Percentiles rank a stretch among this genome's conserved stretches.
Evolutionary conservation across 169 alveolate genomes (phyloP).

Genomic region (Theileria equi): DNA sequence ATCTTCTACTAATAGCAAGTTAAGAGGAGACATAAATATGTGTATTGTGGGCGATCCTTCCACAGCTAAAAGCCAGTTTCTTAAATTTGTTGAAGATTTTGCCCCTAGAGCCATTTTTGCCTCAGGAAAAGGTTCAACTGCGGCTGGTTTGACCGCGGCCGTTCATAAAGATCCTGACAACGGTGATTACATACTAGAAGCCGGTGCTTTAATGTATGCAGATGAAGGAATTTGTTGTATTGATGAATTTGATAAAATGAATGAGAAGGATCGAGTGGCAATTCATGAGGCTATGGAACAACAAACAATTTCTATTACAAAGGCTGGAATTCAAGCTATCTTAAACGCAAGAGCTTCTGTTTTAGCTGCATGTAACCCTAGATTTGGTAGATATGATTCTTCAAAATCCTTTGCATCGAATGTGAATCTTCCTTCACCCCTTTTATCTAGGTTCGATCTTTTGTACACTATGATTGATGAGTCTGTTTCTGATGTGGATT

Average conservation of each 20-base stretch:
- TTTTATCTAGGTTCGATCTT: conserved; percentile 94
- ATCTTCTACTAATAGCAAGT: conserved; percentile 88
- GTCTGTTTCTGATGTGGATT: conserved; percentile 86
- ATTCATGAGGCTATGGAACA: conserved; percentile 99
- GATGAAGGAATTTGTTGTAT: conserved; percentile 97
- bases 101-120: conserved; percentile 93
- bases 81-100: conserved; percentile 88
- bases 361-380: conserved; percentile 98
- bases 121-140: conserved; percentile 94
- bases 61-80: conserved; percentile 95
- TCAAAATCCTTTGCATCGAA: conserved; percentile 87
- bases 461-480: conserved; percentile 92
- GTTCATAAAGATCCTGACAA: conserved; percentile 95
- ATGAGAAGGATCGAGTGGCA: conserved; percentile 94
- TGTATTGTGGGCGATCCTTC: conserved; percentile 98
- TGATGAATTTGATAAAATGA: conserved; percentile 98
- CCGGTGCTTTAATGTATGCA: conserved; percentile 97
- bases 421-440: conserved; percentile 94
- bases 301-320: conserved; percentile 95
- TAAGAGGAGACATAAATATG: conserved; percentile 94
- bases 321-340: conserved; percentile 98
- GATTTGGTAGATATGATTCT: conserved; percentile 92
- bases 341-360: conserved; percentile 97
- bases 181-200: conserved; percentile 95
- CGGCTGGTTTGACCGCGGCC: conserved; percentile 98